These are phyloP conservation scores for Scortechinia acanthostroma DNA, from an alignment of 2,329 filamentous ascomycete genomes.

Conservation along the genomic window DNA sequence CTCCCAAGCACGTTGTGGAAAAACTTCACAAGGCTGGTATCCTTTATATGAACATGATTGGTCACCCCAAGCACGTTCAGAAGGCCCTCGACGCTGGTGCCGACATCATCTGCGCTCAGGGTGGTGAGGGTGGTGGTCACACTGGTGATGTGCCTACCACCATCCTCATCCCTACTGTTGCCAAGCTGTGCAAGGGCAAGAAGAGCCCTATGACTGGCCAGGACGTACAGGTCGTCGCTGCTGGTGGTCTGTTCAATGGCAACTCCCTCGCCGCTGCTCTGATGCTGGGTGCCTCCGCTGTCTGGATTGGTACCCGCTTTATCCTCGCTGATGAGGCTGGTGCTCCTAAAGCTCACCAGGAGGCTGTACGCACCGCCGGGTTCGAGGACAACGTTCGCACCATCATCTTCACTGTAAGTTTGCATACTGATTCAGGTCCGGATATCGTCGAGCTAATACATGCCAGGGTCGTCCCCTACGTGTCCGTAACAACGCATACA, in stretches of 20 bases:
- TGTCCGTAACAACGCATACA: constrained; percentile 89
- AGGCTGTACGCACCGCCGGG: constrained; percentile 81
- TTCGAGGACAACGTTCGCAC: constrained; percentile 96
- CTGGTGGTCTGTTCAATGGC: constrained; percentile 89
- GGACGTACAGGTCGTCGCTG: constrained; percentile 85
- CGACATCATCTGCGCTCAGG: constrained; percentile 97
- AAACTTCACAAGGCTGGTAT: constrained; percentile 59
- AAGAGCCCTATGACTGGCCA: constrained; percentile 81
- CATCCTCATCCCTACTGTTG: constrained; percentile 85
- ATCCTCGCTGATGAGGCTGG: constrained; percentile 90
- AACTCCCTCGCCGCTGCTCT: constrained; percentile 82
- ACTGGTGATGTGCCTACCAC: constrained; percentile 90
- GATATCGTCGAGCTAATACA: not conserved
- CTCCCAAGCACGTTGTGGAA: constrained; percentile 16
- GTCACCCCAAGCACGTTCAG: constrained; percentile 74
- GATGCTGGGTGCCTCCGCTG: constrained; percentile 84
- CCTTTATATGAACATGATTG: constrained; percentile 99
- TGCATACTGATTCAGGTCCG: not conserved
- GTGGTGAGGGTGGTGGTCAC: constrained; percentile 93
- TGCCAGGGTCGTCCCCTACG: constrained; percentile 68
- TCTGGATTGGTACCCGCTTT: constrained; percentile 97
- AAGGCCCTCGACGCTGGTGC: constrained; percentile 40
- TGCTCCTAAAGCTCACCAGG: constrained; percentile 87
- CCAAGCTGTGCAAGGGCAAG: constrained; percentile 71
- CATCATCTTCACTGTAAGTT: constrained; percentile 80